phyloP scores from a whole-genome alignment of 2,329 filamentous ascomycete genomes.

The Phaeophleospora eucalypticola region DNA sequence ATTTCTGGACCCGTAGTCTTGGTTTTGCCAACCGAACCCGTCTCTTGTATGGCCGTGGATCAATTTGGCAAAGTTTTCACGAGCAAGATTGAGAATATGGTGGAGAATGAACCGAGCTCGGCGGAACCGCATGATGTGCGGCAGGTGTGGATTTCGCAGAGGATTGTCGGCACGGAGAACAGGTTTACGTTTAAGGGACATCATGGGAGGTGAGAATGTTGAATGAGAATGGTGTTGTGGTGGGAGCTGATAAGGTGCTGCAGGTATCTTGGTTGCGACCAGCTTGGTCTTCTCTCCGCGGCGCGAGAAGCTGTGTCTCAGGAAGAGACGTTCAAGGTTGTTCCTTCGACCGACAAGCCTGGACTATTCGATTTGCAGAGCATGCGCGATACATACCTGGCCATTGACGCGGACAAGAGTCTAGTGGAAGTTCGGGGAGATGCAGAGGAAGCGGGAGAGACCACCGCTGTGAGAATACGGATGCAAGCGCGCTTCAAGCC shows the following conservation, averaged over 20 bases:
- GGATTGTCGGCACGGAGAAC: constrained; percentile 73
- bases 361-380: constrained; percentile 27
- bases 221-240: neutral
- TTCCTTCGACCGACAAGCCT: constrained; percentile 8
- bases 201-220: constrained; percentile 63
- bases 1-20: constrained; percentile 78
- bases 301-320: constrained; percentile 76
- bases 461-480: constrained; percentile 71
- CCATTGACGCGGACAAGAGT: constrained; percentile 47
- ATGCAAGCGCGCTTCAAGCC: constrained; percentile 98
- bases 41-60: constrained; percentile 78
- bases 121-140: constrained; percentile 94
- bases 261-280: constrained; percentile 83
- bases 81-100: constrained; percentile 76
- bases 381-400: constrained; percentile 65
- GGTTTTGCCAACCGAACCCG: constrained; percentile 70
- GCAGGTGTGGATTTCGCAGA: constrained; percentile 90
- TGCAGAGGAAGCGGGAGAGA: constrained; percentile 61
- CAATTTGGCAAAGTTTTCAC: constrained; percentile 82
- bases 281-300: constrained; percentile 72
- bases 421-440: constrained; percentile 71
- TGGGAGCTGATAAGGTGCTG: neutral
- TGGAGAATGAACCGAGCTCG: constrained; percentile 75
- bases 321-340: constrained; percentile 71
- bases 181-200: constrained; percentile 79